phyloP scores from a whole-genome alignment of 495 filamentous ascomycete genomes.

The Podospora pseudopauciseta region DNA sequence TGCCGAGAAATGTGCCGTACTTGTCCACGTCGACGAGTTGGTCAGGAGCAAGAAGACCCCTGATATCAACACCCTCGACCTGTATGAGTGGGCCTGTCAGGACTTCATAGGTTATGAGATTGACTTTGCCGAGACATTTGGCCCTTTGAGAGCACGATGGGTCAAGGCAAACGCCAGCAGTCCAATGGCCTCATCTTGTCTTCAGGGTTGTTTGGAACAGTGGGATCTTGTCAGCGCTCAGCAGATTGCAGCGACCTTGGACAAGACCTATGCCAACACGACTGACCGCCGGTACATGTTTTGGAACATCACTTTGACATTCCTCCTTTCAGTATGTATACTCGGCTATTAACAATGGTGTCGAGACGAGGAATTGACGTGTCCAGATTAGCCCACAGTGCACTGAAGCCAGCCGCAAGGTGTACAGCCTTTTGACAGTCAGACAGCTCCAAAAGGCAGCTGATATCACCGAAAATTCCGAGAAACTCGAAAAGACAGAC shows the following conservation, averaged over 20 bases:
- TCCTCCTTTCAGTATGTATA: slow-evolving; percentile 42
- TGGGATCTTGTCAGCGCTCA: slow-evolving; percentile 49
- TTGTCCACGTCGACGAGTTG: slow-evolving; percentile 36
- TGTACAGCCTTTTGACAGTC: slow-evolving; percentile 40
- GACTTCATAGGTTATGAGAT: slow-evolving; percentile 28
- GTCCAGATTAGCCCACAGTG: slow-evolving; percentile 35
- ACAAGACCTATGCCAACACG: slow-evolving; percentile 37
- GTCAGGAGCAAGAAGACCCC: slow-evolving; percentile 35
- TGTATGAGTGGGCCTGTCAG: slow-evolving; percentile 41
- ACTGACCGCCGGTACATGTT: slow-evolving; percentile 41
- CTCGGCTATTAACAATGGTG: background rate
- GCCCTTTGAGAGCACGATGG: slow-evolving; percentile 39
- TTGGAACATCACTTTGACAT: slow-evolving; percentile 43
- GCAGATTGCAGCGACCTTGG: slow-evolving; percentile 46
- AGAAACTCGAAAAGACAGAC: slow-evolving; percentile 25
- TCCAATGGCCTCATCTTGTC: slow-evolving; percentile 33
- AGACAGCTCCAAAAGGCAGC: slow-evolving; percentile 44
- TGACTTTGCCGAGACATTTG: slow-evolving; percentile 40
- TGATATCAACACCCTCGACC: slow-evolving; percentile 41
- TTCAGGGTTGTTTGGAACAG: slow-evolving; percentile 42
- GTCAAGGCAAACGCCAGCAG: slow-evolving; percentile 44
- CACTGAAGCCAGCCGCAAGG: slow-evolving; percentile 35
- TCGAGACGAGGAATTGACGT: slow-evolving; percentile 24
- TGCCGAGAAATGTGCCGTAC: slow-evolving; percentile 31
- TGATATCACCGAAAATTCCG: slow-evolving; percentile 36